phyloP scores from a whole-genome alignment of 129 eudicot genomes.

The Oenanthe sinensis region DNA sequence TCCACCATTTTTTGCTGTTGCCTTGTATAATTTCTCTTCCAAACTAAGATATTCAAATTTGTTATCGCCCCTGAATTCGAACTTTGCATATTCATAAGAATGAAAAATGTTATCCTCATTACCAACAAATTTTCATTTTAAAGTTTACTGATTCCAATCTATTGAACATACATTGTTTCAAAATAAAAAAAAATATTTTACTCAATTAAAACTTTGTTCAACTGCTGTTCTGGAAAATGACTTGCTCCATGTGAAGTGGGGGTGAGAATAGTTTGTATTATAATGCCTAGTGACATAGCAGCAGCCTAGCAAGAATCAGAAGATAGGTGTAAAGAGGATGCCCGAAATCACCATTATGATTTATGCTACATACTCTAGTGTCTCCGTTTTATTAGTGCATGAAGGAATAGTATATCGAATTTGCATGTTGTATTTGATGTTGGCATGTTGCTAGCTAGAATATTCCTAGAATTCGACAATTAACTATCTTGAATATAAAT shows the following conservation, averaged over 20 bases:
- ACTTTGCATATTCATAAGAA: background rate
- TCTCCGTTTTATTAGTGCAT: too few relatives aligned
- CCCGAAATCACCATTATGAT: background rate
- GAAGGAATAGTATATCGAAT: too few relatives aligned
- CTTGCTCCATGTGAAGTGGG: background rate
- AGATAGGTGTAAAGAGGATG: background rate
- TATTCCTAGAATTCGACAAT: too few relatives aligned
- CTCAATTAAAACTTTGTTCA: background rate
- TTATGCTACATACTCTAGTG: too few relatives aligned
- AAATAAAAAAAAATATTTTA: background rate
- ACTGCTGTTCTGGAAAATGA: background rate
- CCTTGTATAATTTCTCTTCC: background rate
- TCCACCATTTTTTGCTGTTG: constrained; percentile 19
- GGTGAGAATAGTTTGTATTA: background rate
- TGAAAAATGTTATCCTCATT: background rate
- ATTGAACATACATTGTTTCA: background rate
- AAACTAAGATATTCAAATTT: background rate
- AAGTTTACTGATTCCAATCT: background rate
- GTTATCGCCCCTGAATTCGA: background rate
- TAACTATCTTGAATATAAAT: too few relatives aligned
- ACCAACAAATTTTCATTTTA: too few relatives aligned
- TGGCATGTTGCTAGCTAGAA: too few relatives aligned
- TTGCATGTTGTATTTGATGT: too few relatives aligned
- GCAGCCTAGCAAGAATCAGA: constrained; percentile 3
- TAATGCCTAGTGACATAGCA: background rate